A percentile compares a stretch with the other conserved stretches of the same genome.
phyloP scores from a whole-genome alignment of 1,284 basidiomycete genomes.

The Apiotrichum sp. region DNA sequence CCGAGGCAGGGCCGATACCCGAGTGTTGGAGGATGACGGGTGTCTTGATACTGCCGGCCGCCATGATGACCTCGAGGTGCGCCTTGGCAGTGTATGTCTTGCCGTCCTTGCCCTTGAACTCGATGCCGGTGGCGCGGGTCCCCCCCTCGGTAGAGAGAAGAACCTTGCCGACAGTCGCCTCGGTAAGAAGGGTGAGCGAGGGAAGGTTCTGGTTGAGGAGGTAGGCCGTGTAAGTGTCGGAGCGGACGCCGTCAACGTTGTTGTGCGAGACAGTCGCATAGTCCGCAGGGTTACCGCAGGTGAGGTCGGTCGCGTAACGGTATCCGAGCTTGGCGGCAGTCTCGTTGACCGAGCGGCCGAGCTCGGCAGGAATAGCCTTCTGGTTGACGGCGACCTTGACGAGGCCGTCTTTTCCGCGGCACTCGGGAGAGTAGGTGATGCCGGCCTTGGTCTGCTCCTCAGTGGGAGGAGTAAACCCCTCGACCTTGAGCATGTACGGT shows the following conservation, averaged over 20 bases:
- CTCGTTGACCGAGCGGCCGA: slow-evolving; percentile 29
- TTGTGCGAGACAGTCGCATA: slow-evolving; percentile 31
- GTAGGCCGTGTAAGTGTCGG: slow-evolving; percentile 37
- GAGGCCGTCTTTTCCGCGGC: slow-evolving; percentile 26
- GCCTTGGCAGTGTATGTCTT: slow-evolving; percentile 36
- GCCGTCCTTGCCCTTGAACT: slow-evolving; percentile 25
- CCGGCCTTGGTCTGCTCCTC: slow-evolving; percentile 18
- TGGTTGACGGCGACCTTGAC: slow-evolving; percentile 15
- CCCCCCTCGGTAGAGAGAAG: slow-evolving; percentile 19
- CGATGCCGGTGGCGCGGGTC: slow-evolving; percentile 30
- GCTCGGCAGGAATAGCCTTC: slow-evolving; percentile 8
- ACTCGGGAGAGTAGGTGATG: slow-evolving; percentile 21
- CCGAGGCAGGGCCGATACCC: slow-evolving; percentile 43
- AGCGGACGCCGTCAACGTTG: slow-evolving; percentile 19
- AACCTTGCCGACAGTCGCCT: slow-evolving; percentile 31
- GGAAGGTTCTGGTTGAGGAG: slow-evolving; percentile 24
- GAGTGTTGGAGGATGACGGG: slow-evolving; percentile 48
- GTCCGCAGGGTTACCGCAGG: slow-evolving; percentile 35
- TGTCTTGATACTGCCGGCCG: slow-evolving; percentile 47
- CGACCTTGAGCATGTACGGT: slow-evolving; percentile 30
- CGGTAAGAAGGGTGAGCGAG: slow-evolving; percentile 35
- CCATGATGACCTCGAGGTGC: slow-evolving; percentile 45
- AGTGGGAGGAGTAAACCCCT: slow-evolving; percentile 25
- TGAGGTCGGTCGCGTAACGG: slow-evolving; percentile 30
- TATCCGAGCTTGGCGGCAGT: slow-evolving; percentile 22